Percentiles rank a stretch among this genome's conserved stretches.
Conservation (phyloP, 2,329 filamentous ascomycete genomes). For the Orbilia brochopaga region DNA sequence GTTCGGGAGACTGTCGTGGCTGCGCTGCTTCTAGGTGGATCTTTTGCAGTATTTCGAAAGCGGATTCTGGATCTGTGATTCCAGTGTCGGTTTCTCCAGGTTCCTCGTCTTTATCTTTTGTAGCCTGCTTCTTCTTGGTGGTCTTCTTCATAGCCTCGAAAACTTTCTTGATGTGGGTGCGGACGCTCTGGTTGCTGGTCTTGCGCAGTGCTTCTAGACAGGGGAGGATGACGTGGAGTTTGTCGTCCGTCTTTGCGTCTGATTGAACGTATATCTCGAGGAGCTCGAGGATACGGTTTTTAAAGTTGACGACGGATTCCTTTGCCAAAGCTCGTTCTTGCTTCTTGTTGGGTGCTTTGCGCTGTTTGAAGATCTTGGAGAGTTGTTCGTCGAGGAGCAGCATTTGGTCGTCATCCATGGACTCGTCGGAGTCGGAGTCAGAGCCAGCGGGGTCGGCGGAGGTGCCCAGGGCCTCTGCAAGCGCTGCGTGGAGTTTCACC, state of each 20-base stretch:
- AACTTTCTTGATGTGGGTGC: conserved; percentile 28
- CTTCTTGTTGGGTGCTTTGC: conserved; percentile 71
- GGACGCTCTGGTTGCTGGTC: conserved; percentile 25
- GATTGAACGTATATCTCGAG: conserved; percentile 83
- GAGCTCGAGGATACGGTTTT: conserved; percentile 88
- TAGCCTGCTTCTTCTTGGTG: conserved; percentile 27
- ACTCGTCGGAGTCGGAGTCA: conserved; percentile 69
- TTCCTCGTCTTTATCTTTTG: conserved; percentile 45
- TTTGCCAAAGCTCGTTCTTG: conserved; percentile 87
- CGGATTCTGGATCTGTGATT: conserved; percentile 16
- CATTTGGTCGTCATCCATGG: conserved; percentile 98
- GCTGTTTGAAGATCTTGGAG: conserved; percentile 81
- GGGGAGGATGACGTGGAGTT: conserved; percentile 33
- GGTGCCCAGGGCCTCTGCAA: conserved; percentile 78
- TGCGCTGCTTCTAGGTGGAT: conserved; percentile 36
- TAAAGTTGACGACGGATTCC: conserved; percentile 90
- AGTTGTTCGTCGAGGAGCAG: conserved; percentile 83
- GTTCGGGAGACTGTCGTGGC: conserved; percentile 26
- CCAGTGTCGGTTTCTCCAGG: conserved; percentile 1
- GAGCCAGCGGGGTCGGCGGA: conserved; percentile 60
- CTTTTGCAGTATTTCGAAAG: conserved; percentile 28
- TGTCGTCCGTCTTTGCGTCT: conserved; percentile 59
- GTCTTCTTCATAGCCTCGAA: conserved; percentile 34
- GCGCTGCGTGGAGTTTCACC: conserved; percentile 71
- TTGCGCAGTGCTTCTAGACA: conserved; percentile 38